phyloP scores from a whole-genome alignment of 2,329 filamentous ascomycete species.

The Aureobasidium musti region DNA sequence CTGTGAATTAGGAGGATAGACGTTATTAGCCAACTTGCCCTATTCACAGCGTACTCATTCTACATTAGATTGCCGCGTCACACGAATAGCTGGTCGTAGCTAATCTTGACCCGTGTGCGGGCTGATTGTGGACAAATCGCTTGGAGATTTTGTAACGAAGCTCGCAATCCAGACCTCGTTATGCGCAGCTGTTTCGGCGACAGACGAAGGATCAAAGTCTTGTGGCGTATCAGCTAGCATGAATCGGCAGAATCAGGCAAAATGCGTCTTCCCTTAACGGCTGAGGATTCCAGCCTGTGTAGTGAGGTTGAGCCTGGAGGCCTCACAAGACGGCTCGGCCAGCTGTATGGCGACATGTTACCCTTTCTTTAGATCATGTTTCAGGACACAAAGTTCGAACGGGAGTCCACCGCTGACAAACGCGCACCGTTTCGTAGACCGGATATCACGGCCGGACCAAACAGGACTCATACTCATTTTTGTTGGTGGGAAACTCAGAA shows the following conservation, averaged over 20 bases:
- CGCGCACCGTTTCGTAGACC: not conserved
- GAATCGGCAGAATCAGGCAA: slow-evolving; percentile 3
- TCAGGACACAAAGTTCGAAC: not conserved
- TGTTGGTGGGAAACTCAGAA: not conserved
- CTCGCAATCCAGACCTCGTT: not conserved
- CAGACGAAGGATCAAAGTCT: not conserved
- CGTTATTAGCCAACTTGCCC: not conserved
- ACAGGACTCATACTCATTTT: not conserved
- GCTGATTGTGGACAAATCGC: not conserved
- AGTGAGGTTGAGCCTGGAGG: not conserved
- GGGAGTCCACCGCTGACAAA: too few relatives aligned
- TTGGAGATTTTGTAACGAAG: not conserved
- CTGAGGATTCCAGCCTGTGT: not conserved
- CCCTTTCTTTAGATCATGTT: not conserved
- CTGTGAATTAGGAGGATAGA: not conserved
- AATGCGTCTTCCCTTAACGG: not conserved
- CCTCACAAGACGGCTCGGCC: not conserved
- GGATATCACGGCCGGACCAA: not conserved
- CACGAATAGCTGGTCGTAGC: not conserved
- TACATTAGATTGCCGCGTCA: not conserved
- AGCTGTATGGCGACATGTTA: slow-evolving; percentile 8
- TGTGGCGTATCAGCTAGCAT: slow-evolving; percentile 5
- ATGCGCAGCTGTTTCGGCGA: not conserved
- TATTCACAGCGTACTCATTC: not conserved
- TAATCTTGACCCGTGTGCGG: not conserved